Percentiles rank a stretch among this genome's conserved stretches.
Conservation (phyloP, 2,329 filamentous ascomycete genomes). For the Cladosporium sp. region DNA sequence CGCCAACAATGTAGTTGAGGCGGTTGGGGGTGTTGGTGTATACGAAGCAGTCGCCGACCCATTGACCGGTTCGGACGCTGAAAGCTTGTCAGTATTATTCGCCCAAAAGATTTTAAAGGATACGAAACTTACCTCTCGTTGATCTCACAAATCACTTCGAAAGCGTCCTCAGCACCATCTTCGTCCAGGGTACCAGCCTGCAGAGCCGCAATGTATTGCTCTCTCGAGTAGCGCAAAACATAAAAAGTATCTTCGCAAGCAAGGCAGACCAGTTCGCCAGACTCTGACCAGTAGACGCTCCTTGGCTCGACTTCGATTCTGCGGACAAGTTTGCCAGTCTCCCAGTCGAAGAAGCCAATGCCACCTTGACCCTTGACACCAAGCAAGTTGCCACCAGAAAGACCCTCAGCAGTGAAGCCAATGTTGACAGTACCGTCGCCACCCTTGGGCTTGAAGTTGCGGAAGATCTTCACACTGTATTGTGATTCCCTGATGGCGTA, state of each 20-base stretch:
- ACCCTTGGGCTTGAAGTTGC: constrained; percentile 91
- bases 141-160: constrained; percentile 94
- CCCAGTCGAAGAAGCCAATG: constrained; percentile 96
- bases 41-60: constrained; percentile 98
- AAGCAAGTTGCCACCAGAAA: constrained; percentile 84
- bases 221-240: constrained; percentile 85
- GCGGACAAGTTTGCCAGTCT: constrained; percentile 81
- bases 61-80: constrained; percentile 89
- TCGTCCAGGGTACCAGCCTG: constrained; percentile 81
- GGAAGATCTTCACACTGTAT: constrained; percentile 94
- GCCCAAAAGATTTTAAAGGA: neutral
- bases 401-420: constrained; percentile 89
- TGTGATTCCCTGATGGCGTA: constrained; percentile 94
- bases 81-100: constrained; percentile 10
- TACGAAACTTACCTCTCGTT: constrained; percentile 70
- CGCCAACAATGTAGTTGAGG: constrained; percentile 94
- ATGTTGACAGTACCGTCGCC: constrained; percentile 76
- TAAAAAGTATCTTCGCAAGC: constrained; percentile 96
- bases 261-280: constrained; percentile 86
- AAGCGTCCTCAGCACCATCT: constrained; percentile 92
- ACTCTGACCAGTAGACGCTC: constrained; percentile 93
- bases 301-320: constrained; percentile 80
- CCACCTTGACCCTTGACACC: constrained; percentile 95
- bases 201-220: constrained; percentile 80
- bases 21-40: constrained; percentile 92